Evolutionary conservation across 1,284 basidiomycete species (phyloP).

Genomic region (Testicularia cyperi): DNA sequence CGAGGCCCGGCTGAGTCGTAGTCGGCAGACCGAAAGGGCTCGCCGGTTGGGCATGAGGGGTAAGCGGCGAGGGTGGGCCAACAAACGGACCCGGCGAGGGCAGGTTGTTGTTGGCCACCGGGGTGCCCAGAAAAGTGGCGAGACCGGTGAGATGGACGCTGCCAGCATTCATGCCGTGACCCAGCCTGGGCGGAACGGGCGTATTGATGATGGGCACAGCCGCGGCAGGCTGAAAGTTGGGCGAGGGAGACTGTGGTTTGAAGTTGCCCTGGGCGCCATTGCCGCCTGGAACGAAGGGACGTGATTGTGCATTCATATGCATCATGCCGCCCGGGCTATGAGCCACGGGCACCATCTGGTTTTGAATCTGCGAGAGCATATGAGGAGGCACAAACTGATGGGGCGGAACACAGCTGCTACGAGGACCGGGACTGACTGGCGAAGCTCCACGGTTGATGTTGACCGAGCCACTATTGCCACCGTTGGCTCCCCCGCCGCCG

Average conservation of each 20-base stretch:
- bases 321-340: conserved; percentile 8
- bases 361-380: conserved; percentile 34
- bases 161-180: conserved; percentile 15
- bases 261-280: background rate
- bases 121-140: conserved; percentile 20
- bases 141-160: conserved; percentile 36
- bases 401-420: too few species aligned
- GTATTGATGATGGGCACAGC: background rate
- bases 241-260: conserved; percentile 8
- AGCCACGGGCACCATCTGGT: conserved; percentile 13
- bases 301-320: conserved; percentile 18
- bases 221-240: conserved; percentile 1
- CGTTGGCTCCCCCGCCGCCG: too few species aligned
- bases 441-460: too few species aligned
- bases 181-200: conserved; percentile 3
- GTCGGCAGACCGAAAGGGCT: conserved; percentile 15
- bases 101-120: conserved; percentile 12
- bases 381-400: too few species aligned
- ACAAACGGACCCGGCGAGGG: conserved; percentile 3
- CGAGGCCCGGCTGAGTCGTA: too few species aligned
- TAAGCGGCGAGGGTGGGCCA: conserved; percentile 23
- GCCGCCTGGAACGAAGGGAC: conserved; percentile 23
- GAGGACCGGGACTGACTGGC: background rate
- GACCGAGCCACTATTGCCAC: too few species aligned
- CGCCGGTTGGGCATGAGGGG: conserved; percentile 3